These are phyloP conservation scores for Rhododendron griersonianum DNA, from an alignment of 148 eudicot species.

Conservation along the genomic window DNA sequence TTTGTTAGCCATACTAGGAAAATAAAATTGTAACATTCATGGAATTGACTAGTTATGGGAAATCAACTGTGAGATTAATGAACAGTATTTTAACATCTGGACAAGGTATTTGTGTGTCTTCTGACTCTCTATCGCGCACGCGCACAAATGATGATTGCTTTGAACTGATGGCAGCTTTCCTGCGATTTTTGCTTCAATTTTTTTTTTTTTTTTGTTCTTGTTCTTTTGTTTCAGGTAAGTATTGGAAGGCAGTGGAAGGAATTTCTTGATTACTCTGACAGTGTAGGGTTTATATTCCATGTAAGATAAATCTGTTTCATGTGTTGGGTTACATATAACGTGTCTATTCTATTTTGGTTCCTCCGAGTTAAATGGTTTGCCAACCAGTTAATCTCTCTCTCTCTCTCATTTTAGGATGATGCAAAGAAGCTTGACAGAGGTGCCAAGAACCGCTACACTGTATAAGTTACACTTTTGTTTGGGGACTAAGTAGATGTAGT, in stretches of 20 bases:
- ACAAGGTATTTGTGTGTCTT: not conserved
- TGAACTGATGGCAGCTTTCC: not conserved
- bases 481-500: not conserved
- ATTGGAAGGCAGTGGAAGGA: constrained; percentile 83
- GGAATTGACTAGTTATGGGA: not conserved
- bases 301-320: constrained; percentile 33
- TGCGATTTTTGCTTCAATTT: not conserved
- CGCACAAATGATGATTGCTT: not conserved
- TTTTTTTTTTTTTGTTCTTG: not conserved
- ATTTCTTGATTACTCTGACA: constrained; percentile 62
- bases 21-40: not conserved
- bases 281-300: constrained; percentile 68
- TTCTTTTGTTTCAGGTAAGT: constrained; percentile 45
- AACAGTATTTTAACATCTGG: not conserved
- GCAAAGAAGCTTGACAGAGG: constrained; percentile 55
- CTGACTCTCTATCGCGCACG: not conserved
- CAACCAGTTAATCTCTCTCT: not conserved
- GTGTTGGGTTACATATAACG: not conserved
- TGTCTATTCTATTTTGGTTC: not conserved
- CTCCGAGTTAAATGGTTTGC: not conserved
- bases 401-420: constrained; percentile 58
- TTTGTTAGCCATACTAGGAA: not conserved
- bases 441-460: constrained; percentile 73
- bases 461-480: constrained; percentile 25
- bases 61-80: not conserved